A percentile compares a stretch with the other conserved stretches of the same genome.
These are phyloP conservation scores for Diaporthe caulivora DNA, from an alignment of 2,329 filamentous ascomycete genomes.

Conservation along the genomic window DNA sequence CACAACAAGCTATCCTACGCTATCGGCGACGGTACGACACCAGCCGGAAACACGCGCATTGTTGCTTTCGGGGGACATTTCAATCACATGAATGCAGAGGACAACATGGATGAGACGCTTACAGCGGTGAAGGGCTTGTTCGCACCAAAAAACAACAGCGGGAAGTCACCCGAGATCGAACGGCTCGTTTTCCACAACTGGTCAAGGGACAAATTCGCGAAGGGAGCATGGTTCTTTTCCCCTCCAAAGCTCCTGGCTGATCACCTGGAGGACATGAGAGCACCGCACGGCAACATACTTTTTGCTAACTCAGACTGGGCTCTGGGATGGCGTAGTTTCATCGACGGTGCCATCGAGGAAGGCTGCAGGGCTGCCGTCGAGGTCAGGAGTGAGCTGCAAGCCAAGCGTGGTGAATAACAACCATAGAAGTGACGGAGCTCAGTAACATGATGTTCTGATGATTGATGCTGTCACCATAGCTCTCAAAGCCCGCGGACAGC, in stretches of 20 bases:
- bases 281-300: conserved; percentile 55
- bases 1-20: conserved; percentile 56
- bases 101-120: neutral
- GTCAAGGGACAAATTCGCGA: conserved; percentile 38
- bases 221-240: conserved; percentile 8
- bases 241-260: neutral
- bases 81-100: conserved; percentile 1
- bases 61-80: conserved; percentile 2
- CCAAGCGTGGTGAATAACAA: neutral
- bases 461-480: too few species aligned
- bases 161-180: neutral
- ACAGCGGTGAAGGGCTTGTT: neutral
- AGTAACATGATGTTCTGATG: too few species aligned
- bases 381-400: neutral
- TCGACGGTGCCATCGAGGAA: conserved; percentile 54
- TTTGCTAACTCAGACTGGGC: conserved; percentile 64
- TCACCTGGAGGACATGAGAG: neutral
- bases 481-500: neutral
- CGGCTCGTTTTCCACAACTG: conserved; percentile 11
- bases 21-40: conserved; percentile 57
- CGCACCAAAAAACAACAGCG: neutral
- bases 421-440: neutral
- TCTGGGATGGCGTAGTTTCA: conserved; percentile 61
- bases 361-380: conserved; percentile 13
- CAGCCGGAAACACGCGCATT: conserved; percentile 3